Percentiles rank a stretch among this genome's conserved stretches.
phyloP scores from a whole-genome alignment of 306 rosid species.

The Vigna radiata region DNA sequence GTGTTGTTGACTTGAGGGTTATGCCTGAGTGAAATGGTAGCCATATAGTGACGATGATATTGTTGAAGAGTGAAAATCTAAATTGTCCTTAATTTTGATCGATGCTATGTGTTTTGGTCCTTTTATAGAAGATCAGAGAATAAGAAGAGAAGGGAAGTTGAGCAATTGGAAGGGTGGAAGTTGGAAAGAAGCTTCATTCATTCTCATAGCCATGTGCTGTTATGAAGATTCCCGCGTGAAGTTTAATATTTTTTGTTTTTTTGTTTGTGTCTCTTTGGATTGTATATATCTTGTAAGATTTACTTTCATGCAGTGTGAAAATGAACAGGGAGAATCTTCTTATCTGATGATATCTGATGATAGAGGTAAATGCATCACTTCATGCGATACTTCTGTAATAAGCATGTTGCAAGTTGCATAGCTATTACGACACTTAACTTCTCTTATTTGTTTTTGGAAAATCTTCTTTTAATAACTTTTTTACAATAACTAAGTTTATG shows the following conservation, averaged over 20 bases:
- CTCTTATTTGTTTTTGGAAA: too few species aligned
- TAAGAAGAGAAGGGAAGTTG: slow-evolving; percentile 3
- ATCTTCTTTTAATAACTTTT: too few species aligned
- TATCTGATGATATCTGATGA: slow-evolving; percentile 29
- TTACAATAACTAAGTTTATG: too few species aligned
- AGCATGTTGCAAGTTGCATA: slow-evolving; percentile 44
- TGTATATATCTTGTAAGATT: not conserved
- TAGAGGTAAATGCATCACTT: slow-evolving; percentile 42
- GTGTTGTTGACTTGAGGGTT: slow-evolving; percentile 46
- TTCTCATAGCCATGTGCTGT: slow-evolving; percentile 25
- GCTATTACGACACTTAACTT: not conserved
- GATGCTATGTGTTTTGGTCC: slow-evolving; percentile 37
- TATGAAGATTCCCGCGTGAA: slow-evolving; percentile 49
- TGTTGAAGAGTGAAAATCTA: slow-evolving; percentile 15
- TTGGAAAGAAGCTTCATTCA: slow-evolving; percentile 28
- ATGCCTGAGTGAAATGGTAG: slow-evolving; percentile 59
- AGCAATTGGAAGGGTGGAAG: slow-evolving; percentile 23
- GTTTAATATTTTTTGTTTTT: not conserved
- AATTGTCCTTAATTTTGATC: slow-evolving; percentile 41
- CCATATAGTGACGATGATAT: slow-evolving; percentile 44
- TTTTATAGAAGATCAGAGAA: slow-evolving; percentile 58
- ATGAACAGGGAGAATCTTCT: slow-evolving; percentile 41
- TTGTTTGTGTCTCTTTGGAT: not conserved
- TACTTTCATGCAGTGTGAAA: slow-evolving; percentile 8
- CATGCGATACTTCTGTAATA: slow-evolving; percentile 25